Evolutionary conservation across 768 basidiomycete genomes (phyloP).

Genomic region (Psilocybe azurescens): DNA sequence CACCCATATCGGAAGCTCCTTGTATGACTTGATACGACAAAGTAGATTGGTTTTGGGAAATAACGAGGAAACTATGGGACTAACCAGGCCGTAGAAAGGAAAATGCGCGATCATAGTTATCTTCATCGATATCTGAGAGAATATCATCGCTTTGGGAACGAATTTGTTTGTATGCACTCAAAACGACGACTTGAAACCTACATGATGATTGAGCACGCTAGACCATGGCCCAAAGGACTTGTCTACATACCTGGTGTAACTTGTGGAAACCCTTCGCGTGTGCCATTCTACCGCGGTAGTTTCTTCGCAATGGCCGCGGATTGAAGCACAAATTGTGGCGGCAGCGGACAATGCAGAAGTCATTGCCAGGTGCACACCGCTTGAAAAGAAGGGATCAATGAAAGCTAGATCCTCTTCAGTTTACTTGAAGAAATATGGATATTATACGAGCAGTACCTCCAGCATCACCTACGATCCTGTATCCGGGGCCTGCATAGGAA

Average conservation of each 20-base stretch:
- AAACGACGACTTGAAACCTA: slow-evolving; percentile 71
- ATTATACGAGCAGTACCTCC: slow-evolving; percentile 46
- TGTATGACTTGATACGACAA: slow-evolving; percentile 64
- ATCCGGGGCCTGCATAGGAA: slow-evolving; percentile 56
- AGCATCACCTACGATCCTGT: slow-evolving; percentile 70
- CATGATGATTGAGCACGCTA: slow-evolving; percentile 3
- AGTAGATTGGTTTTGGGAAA: not conserved
- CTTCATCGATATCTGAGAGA: slow-evolving; percentile 67
- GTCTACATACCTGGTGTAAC: slow-evolving; percentile 56
- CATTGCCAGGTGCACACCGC: slow-evolving; percentile 66
- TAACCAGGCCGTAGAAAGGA: slow-evolving; percentile 63
- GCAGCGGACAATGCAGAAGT: slow-evolving; percentile 66
- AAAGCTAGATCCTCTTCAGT: slow-evolving; percentile 44
- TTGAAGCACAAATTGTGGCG: slow-evolving; percentile 59
- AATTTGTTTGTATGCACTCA: slow-evolving; percentile 79
- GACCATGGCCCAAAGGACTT: not conserved
- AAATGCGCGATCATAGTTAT: slow-evolving; percentile 75
- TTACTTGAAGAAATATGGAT: not conserved
- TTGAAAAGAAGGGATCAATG: slow-evolving; percentile 71
- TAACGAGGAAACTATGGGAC: slow-evolving; percentile 14
- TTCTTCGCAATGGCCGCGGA: slow-evolving; percentile 55
- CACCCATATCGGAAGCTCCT: slow-evolving; percentile 79
- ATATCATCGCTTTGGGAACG: slow-evolving; percentile 60
- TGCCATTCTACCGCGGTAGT: slow-evolving; percentile 55
- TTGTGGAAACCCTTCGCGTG: slow-evolving; percentile 57